Conservation (phyloP, 768 basidiomycete genomes). For the Punctularia strigosozonata region DNA sequence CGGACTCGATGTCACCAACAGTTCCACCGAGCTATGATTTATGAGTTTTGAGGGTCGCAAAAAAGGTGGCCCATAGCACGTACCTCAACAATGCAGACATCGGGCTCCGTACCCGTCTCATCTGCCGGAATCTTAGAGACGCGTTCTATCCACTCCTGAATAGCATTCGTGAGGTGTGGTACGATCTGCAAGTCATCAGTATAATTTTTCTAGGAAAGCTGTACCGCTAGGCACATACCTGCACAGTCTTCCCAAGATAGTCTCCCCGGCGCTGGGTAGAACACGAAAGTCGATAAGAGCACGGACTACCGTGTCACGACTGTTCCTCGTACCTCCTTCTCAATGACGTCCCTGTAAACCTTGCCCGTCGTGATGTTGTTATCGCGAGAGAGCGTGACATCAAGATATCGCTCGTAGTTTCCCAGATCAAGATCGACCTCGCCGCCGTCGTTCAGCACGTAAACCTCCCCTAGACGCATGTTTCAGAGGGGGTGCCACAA, state of each 20-base stretch:
- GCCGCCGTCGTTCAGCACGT: conserved; percentile 95
- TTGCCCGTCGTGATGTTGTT: conserved; percentile 99
- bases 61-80: conserved; percentile 7
- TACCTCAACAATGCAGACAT: conserved; percentile 97
- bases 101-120: conserved; percentile 84
- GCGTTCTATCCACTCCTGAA: conserved; percentile 97
- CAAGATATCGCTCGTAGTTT: conserved; percentile 96
- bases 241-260: conserved; percentile 95
- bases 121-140: conserved; percentile 93
- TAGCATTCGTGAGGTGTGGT: conserved; percentile 91
- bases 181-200: conserved; percentile 79
- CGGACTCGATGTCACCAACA: conserved; percentile 97
- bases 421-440: conserved; percentile 97
- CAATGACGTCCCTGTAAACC: conserved; percentile 94
- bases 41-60: neutral
- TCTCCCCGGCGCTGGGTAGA: conserved; percentile 55
- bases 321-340: conserved; percentile 67
- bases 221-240: conserved; percentile 34
- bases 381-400: conserved; percentile 86
- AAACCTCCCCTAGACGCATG: conserved; percentile 69
- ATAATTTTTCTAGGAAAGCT: neutral
- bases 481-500: neutral
- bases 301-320: neutral
- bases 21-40: conserved; percentile 85
- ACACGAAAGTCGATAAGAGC: conserved; percentile 4